phyloP scores from a whole-genome alignment of 2,329 filamentous ascomycete genomes.

The Calonectria crousiana region DNA sequence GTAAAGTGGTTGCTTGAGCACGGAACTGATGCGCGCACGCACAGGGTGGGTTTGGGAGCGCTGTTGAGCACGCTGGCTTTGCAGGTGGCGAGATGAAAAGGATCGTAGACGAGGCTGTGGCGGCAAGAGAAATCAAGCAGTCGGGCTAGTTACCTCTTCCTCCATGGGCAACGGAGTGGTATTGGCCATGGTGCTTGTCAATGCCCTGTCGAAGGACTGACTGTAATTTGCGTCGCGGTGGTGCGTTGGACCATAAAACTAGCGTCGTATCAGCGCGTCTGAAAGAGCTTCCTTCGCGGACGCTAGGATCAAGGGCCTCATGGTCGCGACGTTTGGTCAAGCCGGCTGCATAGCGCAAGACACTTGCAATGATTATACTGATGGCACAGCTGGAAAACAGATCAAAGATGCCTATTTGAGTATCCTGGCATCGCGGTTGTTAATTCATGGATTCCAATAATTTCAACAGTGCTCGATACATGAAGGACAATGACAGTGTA shows the following conservation, averaged over 20 bases:
- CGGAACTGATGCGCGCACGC: conserved; percentile 32
- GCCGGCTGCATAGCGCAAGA: conserved; percentile 31
- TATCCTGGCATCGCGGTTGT: accelerated
- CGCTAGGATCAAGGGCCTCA: conserved; percentile 20
- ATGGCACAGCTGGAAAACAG: conserved; percentile 31
- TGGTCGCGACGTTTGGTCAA: conserved; percentile 16
- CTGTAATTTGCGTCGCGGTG: background rate
- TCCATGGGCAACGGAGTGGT: background rate
- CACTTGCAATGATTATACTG: conserved; percentile 28
- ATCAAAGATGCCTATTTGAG: conserved; percentile 34
- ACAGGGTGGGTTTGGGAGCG: conserved; percentile 31
- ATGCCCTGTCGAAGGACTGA: background rate
- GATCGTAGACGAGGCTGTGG: conserved; percentile 15
- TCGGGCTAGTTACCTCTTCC: background rate
- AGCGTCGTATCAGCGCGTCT: background rate
- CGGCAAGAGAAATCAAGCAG: background rate
- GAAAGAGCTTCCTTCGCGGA: background rate
- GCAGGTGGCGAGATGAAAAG: conserved; percentile 32
- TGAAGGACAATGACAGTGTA: conserved; percentile 31
- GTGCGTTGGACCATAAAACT: background rate
- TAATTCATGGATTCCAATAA: background rate
- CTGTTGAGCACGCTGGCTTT: conserved; percentile 18
- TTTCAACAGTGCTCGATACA: background rate
- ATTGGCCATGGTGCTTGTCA: background rate
- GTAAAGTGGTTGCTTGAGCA: conserved; percentile 33